Percentiles rank a stretch among this genome's conserved stretches.
phyloP scores from a whole-genome alignment of 306 rosid genomes.

The Begonia fuchsioides region DNA sequence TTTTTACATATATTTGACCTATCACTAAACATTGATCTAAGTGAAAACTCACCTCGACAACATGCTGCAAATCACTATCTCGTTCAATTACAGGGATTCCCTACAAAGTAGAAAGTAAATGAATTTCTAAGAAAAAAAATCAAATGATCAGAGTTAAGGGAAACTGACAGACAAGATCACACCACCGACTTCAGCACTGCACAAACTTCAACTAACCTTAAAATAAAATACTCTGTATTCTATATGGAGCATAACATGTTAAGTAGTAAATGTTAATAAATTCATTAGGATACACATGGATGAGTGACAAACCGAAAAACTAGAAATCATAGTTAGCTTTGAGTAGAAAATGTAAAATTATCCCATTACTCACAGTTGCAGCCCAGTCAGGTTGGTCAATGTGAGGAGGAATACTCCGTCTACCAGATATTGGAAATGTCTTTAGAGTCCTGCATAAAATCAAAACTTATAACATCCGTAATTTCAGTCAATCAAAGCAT shows the following conservation, averaged over 20 bases:
- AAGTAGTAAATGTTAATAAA: too few species aligned
- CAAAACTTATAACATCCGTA: constrained; percentile 13
- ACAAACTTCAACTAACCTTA: neutral
- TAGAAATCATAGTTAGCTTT: neutral
- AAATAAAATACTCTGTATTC: too few species aligned
- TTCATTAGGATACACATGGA: neutral
- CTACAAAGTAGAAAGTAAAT: constrained; percentile 19
- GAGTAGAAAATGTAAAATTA: too few species aligned
- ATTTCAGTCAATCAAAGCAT: constrained; percentile 7
- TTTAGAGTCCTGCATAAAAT: constrained; percentile 42
- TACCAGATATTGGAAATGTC: constrained; percentile 74
- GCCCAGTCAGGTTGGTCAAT: constrained; percentile 89
- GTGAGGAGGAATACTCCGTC: constrained; percentile 42
- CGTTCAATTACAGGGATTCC: constrained; percentile 83
- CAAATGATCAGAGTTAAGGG: neutral
- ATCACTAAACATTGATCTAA: too few species aligned
- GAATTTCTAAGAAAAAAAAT: constrained; percentile 5
- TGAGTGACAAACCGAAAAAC: neutral
- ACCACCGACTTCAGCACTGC: constrained; percentile 4
- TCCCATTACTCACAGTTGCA: constrained; percentile 41
- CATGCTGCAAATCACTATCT: constrained; percentile 55
- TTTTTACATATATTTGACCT: too few species aligned
- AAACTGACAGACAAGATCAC: neutral
- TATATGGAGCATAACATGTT: too few species aligned
- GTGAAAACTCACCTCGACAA: constrained; percentile 52